These are phyloP conservation scores for Aspergillus sclerotioniger DNA, from an alignment of 495 filamentous ascomycete genomes.

Conservation along the genomic window DNA sequence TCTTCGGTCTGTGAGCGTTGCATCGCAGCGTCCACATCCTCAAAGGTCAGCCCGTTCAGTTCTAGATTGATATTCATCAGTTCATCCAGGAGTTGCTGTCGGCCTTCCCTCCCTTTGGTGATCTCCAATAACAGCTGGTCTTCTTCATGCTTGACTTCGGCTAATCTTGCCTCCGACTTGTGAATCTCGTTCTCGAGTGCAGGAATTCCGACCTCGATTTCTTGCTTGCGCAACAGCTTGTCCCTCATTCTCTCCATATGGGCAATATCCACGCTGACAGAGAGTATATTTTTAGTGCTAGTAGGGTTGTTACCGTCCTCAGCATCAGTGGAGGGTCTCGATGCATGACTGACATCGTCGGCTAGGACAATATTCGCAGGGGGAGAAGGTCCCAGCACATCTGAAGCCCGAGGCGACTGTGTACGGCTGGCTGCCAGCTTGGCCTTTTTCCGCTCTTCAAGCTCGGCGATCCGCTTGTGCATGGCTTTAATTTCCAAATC, in stretches of 20 bases:
- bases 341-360: conserved; percentile 13
- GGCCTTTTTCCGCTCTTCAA: conserved; percentile 64
- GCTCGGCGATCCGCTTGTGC: conserved; percentile 72
- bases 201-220: conserved; percentile 58
- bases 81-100: conserved; percentile 51
- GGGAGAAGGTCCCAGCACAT: conserved; percentile 23
- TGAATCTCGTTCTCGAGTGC: conserved; percentile 55
- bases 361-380: conserved; percentile 14
- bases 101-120: conserved; percentile 39
- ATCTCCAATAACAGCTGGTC: conserved; percentile 58
- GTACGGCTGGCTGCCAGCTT: conserved; percentile 44
- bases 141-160: conserved; percentile 55
- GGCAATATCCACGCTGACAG: conserved; percentile 15
- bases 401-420: conserved; percentile 30
- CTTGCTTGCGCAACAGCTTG: conserved; percentile 46
- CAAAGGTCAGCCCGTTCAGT: conserved; percentile 40
- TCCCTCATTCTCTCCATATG: conserved; percentile 26
- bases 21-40: conserved; percentile 40
- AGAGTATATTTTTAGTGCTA: not conserved
- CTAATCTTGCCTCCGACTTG: conserved; percentile 46
- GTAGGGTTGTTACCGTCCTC: not conserved
- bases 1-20: conserved; percentile 26
- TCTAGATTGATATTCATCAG: conserved; percentile 51
- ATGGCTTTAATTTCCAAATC: conserved; percentile 71
- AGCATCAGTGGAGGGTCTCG: not conserved